Evolutionary conservation across 495 filamentous ascomycete species (phyloP), one percentile per base, ranked within the genome.

Genomic region (Friedmanniomyces simplex): DNA sequence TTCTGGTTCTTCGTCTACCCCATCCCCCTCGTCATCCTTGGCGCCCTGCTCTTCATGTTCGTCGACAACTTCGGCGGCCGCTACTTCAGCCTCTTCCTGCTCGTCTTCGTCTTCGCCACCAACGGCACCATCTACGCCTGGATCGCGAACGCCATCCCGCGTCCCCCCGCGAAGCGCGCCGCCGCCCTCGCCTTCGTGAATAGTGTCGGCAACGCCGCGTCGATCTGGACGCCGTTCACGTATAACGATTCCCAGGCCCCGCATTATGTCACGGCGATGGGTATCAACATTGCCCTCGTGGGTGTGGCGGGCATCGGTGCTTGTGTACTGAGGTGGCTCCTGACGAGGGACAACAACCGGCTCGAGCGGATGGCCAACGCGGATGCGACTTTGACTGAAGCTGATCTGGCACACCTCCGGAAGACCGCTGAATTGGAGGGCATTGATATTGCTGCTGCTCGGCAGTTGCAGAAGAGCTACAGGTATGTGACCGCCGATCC

Each of bases 121-220:
- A 78, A 77, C 65, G 71, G 72, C 37, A 78, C 77, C 13, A 62
- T 77, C 20, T 79, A 76, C 58, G 76, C 75, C n/a, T 80, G 77
- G 78, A 76, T 79, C 50, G 73, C 74, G 1, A 77, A 72, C 55
- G 69, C 74, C 1, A 73, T 79, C 54, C 76, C 77, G 10, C 73
- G 77, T 0, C 76, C 77, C 1, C 76, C 76, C 4, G 76, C 77
- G 6, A 79, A 80, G 62, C 75, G 77, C n/a, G 77, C 77, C 48
- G 77, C 75, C 11, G 76, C 77, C 0, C 75, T 77, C 52, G 77
- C 77, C 14, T 78, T 79, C 54, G 78, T 80, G 67, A 80, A 79
- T 62, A 73, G 73, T 1, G 62, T 80, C 43, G 76, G 73, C 42
- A 80, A 79, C 62, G 74, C 72, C 6, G 77, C 77, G 24, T 73